Evolutionary conservation across 495 filamentous ascomycete genomes (phyloP).

Genomic region (Xylaria intraflava): DNA sequence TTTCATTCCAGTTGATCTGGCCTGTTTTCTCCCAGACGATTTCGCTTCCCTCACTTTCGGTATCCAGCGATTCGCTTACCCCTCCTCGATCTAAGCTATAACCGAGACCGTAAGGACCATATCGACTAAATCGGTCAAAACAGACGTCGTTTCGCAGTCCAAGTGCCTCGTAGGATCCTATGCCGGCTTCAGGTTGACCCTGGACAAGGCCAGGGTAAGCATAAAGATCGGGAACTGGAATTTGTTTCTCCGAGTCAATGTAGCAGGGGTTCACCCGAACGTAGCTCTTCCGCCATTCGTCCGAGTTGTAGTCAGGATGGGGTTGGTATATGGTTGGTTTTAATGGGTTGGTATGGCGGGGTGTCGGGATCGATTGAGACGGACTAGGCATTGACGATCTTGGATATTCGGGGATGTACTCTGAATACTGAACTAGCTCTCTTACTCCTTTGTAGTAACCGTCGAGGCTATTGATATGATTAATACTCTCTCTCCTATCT

Average conservation of each 20-base stretch:
- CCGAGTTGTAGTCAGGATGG: constrained; percentile 59
- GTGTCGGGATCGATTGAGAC: constrained; percentile 22
- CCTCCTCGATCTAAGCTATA: constrained; percentile 73
- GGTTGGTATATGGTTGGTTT: constrained; percentile 59
- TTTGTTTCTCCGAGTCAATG: constrained; percentile 54
- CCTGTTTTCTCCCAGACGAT: constrained; percentile 61
- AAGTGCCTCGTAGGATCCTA: constrained; percentile 73
- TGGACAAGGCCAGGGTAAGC: constrained; percentile 66
- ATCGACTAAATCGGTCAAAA: constrained; percentile 85
- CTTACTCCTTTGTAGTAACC: constrained; percentile 76
- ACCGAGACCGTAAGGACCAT: constrained; percentile 86
- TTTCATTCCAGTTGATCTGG: constrained; percentile 65
- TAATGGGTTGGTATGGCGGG: constrained; percentile 34
- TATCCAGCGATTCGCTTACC: constrained; percentile 66
- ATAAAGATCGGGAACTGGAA: constrained; percentile 58
- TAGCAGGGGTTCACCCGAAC: constrained; percentile 67
- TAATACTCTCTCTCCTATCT: background rate
- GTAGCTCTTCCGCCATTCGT: constrained; percentile 52
- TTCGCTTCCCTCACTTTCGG: constrained; percentile 64
- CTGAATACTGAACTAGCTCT: constrained; percentile 53
- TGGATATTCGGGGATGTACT: constrained; percentile 73
- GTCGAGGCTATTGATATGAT: constrained; percentile 42
- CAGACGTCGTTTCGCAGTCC: constrained; percentile 80
- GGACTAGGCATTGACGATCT: constrained; percentile 30
- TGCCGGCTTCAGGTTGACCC: constrained; percentile 72